Conservation (phyloP, 176 grass and related monocot species). For the Triticum turgidum region DNA sequence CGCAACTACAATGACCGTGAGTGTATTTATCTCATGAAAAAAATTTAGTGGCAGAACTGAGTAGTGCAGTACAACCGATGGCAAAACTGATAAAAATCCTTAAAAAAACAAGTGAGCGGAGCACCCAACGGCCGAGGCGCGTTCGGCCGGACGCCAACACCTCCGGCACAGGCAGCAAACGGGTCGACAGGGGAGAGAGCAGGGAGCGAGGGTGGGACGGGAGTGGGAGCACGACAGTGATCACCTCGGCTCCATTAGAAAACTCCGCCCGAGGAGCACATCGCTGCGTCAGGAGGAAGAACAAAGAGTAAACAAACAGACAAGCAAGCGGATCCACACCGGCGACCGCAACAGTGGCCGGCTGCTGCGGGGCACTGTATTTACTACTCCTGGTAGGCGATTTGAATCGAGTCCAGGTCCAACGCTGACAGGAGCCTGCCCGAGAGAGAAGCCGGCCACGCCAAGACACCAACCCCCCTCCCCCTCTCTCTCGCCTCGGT, state of each 20-base stretch:
- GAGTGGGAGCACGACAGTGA: not conserved
- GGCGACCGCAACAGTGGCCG: not conserved
- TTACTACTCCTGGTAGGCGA: not conserved
- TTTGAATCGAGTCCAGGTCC: conserved; percentile 47
- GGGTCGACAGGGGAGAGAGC: not conserved
- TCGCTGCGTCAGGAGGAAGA: conserved; percentile 28
- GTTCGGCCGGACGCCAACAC: conserved; percentile 36
- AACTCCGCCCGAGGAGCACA: conserved; percentile 8
- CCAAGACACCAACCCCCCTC: not conserved
- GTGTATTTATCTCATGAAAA: no score
- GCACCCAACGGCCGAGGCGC: conserved; percentile 8
- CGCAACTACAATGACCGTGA: no score
- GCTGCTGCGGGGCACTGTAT: no score
- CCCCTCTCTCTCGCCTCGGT: not conserved
- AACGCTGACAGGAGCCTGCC: not conserved
- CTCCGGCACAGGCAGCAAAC: not conserved
- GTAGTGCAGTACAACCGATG: no score
- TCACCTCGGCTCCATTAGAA: conserved; percentile 5
- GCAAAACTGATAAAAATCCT: no score
- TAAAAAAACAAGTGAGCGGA: not conserved
- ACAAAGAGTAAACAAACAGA: conserved; percentile 52
- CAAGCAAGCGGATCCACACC: not conserved
- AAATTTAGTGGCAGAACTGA: no score
- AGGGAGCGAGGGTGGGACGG: not conserved
- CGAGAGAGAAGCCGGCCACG: not conserved